phyloP scores from a whole-genome alignment of 495 filamentous ascomycete species.

The Oidiodendron maius region DNA sequence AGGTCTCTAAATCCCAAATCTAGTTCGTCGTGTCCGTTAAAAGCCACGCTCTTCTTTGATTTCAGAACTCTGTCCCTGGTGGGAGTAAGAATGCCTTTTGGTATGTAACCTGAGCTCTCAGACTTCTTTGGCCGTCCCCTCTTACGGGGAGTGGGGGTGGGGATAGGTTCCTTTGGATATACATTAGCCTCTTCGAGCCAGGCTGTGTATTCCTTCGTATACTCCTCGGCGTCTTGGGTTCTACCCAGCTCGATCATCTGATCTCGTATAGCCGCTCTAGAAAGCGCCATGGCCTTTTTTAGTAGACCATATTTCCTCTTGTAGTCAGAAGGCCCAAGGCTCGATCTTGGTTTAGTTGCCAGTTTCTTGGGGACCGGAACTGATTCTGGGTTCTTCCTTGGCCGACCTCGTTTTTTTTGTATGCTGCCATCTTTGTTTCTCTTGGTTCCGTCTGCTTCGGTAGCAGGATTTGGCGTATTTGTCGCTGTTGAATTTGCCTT shows the following conservation, averaged over 20 bases:
- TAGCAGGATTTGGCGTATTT: background rate
- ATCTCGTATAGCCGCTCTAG: conserved; percentile 12
- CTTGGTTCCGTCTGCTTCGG: background rate
- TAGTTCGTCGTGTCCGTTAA: conserved; percentile 10
- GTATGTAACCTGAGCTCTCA: background rate
- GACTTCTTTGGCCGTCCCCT: conserved; percentile 7
- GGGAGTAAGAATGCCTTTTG: conserved; percentile 21
- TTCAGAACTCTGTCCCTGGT: conserved; percentile 7
- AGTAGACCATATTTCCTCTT: conserved; percentile 13
- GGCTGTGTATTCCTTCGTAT: background rate
- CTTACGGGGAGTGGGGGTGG: background rate
- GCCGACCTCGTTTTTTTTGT: background rate
- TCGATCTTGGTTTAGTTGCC: conserved; percentile 4
- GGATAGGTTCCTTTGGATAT: background rate
- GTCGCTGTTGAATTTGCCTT: background rate
- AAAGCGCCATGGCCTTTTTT: conserved; percentile 12
- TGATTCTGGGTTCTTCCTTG: background rate
- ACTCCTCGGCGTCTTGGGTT: conserved; percentile 5
- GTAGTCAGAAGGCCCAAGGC: too few relatives aligned
- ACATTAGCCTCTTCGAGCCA: background rate
- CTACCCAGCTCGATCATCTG: conserved; percentile 2
- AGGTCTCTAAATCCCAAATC: conserved; percentile 23
- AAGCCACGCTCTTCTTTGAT: conserved; percentile 17
- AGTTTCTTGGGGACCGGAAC: background rate
- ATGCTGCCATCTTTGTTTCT: background rate